A percentile compares a stretch with the other conserved stretches of the same genome.
Conservation (phyloP, 441 rosid genomes). For the Bocquillonia castaneifolia region DNA sequence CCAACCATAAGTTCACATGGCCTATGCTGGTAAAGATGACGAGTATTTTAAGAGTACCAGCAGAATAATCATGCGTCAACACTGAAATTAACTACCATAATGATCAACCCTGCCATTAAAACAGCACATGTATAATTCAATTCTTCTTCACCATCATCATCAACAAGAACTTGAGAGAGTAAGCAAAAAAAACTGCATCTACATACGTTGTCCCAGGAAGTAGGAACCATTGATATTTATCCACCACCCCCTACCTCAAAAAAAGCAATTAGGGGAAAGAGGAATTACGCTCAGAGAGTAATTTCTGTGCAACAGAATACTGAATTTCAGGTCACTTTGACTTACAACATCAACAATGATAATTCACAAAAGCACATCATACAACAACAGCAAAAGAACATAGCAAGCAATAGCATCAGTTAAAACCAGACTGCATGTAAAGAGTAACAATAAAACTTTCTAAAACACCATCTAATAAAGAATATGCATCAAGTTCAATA, state of each 20-base stretch:
- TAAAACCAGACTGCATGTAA: background rate
- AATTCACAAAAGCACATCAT: background rate
- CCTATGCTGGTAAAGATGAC: too few species aligned
- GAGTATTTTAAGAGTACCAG: too few species aligned
- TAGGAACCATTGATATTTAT: too few species aligned
- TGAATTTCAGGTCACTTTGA: too few species aligned
- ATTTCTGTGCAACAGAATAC: background rate
- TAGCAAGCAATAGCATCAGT: background rate
- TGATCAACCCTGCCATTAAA: too few species aligned
- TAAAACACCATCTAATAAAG: conserved; percentile 3
- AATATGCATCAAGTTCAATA: conserved; percentile 9
- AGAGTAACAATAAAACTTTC: background rate
- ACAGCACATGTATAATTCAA: too few species aligned
- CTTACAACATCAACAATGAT: background rate
- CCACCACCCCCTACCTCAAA: background rate
- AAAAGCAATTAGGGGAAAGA: background rate
- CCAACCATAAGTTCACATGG: too few species aligned
- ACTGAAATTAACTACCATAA: too few species aligned
- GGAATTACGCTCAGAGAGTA: background rate
- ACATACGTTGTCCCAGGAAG: too few species aligned
- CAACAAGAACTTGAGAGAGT: too few species aligned
- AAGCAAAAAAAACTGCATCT: background rate
- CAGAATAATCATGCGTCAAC: too few species aligned
- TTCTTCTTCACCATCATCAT: too few species aligned
- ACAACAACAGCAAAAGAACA: background rate